These are phyloP conservation scores for Oryza brachyantha DNA, from an alignment of 176 grass and related monocot genomes.

Conservation along the genomic window DNA sequence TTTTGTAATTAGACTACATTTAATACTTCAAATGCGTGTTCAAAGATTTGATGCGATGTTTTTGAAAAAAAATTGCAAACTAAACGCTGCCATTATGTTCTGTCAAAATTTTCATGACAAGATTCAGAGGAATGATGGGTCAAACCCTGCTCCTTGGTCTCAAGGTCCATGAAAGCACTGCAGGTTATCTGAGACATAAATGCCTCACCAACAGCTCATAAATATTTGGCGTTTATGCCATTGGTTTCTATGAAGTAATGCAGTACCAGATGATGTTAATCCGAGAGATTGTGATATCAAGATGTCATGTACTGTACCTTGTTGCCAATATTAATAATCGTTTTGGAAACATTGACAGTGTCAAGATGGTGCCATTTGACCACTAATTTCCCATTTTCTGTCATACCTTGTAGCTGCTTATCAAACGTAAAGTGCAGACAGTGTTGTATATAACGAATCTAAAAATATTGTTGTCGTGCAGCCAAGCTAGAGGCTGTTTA, in stretches of 20 bases:
- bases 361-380: background rate
- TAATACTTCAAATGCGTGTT: too few relatives aligned
- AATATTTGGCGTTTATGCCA: background rate
- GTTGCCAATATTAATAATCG: background rate
- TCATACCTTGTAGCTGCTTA: background rate
- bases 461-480: background rate
- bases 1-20: too few relatives aligned
- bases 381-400: background rate
- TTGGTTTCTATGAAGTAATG: background rate
- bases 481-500: background rate
- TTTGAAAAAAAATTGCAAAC: too few relatives aligned
- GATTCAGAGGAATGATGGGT: background rate
- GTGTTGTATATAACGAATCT: background rate
- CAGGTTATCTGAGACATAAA: background rate
- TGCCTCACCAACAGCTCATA: slow-evolving; percentile 11
- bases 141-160: background rate
- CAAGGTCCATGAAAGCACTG: background rate
- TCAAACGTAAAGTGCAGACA: background rate
- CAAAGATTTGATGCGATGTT: too few relatives aligned
- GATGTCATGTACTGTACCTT: background rate
- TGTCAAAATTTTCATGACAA: background rate
- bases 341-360: background rate
- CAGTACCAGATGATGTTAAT: background rate
- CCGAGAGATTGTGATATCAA: background rate
- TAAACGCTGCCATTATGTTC: too few relatives aligned